phyloP scores from a whole-genome alignment of 805 yeast species.

The Yamadazyma laniorum region DNA sequence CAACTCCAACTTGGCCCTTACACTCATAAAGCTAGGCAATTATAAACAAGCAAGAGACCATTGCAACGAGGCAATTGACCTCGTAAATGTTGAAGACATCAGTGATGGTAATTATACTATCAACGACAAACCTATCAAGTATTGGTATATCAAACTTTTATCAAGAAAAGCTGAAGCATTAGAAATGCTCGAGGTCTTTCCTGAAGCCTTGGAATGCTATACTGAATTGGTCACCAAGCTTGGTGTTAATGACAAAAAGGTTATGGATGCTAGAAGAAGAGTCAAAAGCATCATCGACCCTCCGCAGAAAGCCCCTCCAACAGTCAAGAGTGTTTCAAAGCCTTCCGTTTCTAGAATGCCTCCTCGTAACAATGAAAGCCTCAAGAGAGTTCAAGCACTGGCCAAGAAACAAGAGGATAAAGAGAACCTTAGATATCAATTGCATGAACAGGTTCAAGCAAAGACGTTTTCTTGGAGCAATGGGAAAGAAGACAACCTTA shows the following conservation, averaged over 20 bases:
- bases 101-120: slow-evolving; percentile 28
- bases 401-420: slow-evolving; percentile 42
- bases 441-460: slow-evolving; percentile 62
- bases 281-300: slow-evolving; percentile 68
- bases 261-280: slow-evolving; percentile 80
- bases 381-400: slow-evolving; percentile 50
- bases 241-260: slow-evolving; percentile 61
- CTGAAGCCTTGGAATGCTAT: slow-evolving; percentile 62
- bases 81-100: slow-evolving; percentile 27
- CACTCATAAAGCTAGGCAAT: slow-evolving; percentile 68
- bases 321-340: slow-evolving; percentile 1
- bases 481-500: slow-evolving; percentile 77
- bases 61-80: slow-evolving; percentile 47
- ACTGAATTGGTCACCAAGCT: slow-evolving; percentile 55
- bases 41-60: slow-evolving; percentile 49
- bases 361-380: slow-evolving; percentile 13
- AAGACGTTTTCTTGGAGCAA: slow-evolving; percentile 60
- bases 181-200: slow-evolving; percentile 73
- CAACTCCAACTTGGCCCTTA: slow-evolving; percentile 67
- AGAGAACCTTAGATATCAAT: slow-evolving; percentile 38
- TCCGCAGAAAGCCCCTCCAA: slow-evolving; percentile 14
- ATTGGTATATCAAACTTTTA: slow-evolving; percentile 71
- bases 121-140: slow-evolving; percentile 54
- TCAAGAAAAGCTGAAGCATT: slow-evolving; percentile 77
- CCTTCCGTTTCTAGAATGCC: slow-evolving; percentile 5